These are phyloP conservation scores for Fusarium succisae DNA, from an alignment of 2,329 filamentous ascomycete species.

Conservation along the genomic window DNA sequence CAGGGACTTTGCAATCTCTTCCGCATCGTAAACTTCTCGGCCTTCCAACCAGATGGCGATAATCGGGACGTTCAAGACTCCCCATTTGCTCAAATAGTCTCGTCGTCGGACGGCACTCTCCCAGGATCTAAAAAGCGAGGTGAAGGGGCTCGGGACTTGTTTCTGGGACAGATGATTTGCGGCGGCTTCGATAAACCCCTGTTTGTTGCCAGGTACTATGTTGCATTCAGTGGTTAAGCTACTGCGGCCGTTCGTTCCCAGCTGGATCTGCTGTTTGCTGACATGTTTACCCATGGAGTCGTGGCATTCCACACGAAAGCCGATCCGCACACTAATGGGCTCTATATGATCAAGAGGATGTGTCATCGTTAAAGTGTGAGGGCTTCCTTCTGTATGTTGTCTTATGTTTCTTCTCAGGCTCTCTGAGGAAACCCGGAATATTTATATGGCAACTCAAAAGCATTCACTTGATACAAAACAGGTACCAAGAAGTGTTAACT, in stretches of 20 bases:
- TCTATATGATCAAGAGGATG: accelerated
- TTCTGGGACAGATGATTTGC: not conserved
- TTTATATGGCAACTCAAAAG: not conserved
- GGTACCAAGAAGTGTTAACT: not conserved
- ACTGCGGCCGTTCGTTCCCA: not conserved
- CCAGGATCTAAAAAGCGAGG: not conserved
- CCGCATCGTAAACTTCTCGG: not conserved
- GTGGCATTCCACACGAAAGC: not conserved
- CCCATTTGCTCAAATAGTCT: not conserved
- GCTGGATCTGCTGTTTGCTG: not conserved
- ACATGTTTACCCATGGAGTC: accelerated
- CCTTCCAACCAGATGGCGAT: not conserved
- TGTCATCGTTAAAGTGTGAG: not conserved
- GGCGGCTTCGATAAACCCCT: not conserved
- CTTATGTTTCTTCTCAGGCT: not conserved
- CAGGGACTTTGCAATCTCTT: not conserved
- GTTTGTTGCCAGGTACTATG: not conserved
- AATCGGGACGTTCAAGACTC: not conserved
- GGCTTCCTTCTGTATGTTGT: not conserved
- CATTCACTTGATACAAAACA: not conserved
- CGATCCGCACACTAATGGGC: not conserved
- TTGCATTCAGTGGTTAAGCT: not conserved
- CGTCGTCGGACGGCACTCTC: not conserved
- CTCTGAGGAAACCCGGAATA: too few species aligned
- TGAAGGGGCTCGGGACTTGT: not conserved